Evolutionary conservation across 169 alveolate species (phyloP), one percentile per base, ranked within the genome.

Genomic region (Cryptosporidium sp.): DNA sequence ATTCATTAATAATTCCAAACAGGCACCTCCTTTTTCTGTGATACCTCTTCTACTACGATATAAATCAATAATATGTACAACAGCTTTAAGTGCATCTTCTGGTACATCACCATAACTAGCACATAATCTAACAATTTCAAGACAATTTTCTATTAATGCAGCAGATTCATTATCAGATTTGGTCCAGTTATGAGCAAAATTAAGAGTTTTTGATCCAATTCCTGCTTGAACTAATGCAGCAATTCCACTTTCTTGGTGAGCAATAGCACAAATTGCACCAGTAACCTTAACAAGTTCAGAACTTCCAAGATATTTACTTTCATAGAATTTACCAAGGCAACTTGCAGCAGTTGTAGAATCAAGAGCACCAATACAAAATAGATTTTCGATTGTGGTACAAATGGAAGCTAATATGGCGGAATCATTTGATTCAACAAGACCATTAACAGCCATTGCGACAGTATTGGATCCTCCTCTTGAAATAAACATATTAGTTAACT

Each of bases 11-110:
- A 95, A 91, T 67, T 96, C 95, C 67, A 96, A 91, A 62, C 96
- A 95, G 26, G 96, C 97, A 85, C 97, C 95, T 26, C 97, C 98
- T 56, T 93, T 94, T 69, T 93, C 91, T 69, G 95, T 61, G 73
- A 80, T 45, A n/a, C 89, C 68, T 23, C 89, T 60, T 35, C 75
- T 69, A 48, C 48, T 80, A 23, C 89, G 73, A 80, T 80, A 42
- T 51, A 62, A 33, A 65, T 80, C 89, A 48, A 80, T 65, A 44
- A 80, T 80, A 48, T 80, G 75, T n/a, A 80, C 89, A n/a, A 80
- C 80, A 60, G 89, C 73, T 51, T 80, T 80, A 18, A 80, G 68
- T 29, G 89, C 89, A 62, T 80, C 89, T 44, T 60, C 80, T 9
- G 89, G 89, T 21, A 67, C 69, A 65, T 80, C 89, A 26, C 89